Conservation (phyloP, 2,329 filamentous ascomycete genomes). For the Fusarium albidum region DNA sequence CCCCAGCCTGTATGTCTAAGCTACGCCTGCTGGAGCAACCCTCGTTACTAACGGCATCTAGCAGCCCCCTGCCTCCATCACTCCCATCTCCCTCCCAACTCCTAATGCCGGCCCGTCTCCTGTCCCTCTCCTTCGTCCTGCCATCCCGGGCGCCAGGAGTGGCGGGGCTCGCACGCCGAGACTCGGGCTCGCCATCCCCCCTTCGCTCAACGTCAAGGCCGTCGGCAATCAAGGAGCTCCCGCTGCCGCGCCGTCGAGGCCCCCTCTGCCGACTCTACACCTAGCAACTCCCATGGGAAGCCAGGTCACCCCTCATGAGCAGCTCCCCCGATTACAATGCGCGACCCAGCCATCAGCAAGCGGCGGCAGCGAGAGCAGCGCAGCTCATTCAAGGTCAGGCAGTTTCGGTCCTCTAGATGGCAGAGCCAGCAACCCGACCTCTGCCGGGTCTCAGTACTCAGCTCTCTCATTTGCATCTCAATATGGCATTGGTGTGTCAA, state of each 20-base stretch:
- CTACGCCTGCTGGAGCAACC: not conserved
- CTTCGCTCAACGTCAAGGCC: slow-evolving; percentile 83
- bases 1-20: slow-evolving; percentile 33
- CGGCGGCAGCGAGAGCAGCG: slow-evolving; percentile 81
- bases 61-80: slow-evolving; percentile 32
- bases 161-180: slow-evolving; percentile 74
- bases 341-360: slow-evolving; percentile 71
- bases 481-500: slow-evolving; percentile 71
- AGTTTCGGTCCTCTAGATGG: slow-evolving; percentile 83
- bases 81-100: slow-evolving; percentile 43
- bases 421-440: slow-evolving; percentile 80
- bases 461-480: slow-evolving; percentile 81
- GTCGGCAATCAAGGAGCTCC: slow-evolving; percentile 62
- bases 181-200: slow-evolving; percentile 88
- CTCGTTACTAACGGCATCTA: slow-evolving; percentile 29
- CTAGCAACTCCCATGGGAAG: slow-evolving; percentile 90
- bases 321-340: slow-evolving; percentile 59
- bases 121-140: slow-evolving; percentile 82
- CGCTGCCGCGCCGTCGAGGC: slow-evolving; percentile 46
- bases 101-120: slow-evolving; percentile 62
- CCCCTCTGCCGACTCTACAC: slow-evolving; percentile 79
- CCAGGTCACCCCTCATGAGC: slow-evolving; percentile 75
- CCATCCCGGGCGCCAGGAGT: slow-evolving; percentile 75
- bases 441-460: slow-evolving; percentile 87
- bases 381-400: slow-evolving; percentile 80